Evolutionary conservation across 2,329 filamentous ascomycete genomes (phyloP), one percentile per base, ranked within the genome.

Genomic region (Ampelomyces quisqualis): DNA sequence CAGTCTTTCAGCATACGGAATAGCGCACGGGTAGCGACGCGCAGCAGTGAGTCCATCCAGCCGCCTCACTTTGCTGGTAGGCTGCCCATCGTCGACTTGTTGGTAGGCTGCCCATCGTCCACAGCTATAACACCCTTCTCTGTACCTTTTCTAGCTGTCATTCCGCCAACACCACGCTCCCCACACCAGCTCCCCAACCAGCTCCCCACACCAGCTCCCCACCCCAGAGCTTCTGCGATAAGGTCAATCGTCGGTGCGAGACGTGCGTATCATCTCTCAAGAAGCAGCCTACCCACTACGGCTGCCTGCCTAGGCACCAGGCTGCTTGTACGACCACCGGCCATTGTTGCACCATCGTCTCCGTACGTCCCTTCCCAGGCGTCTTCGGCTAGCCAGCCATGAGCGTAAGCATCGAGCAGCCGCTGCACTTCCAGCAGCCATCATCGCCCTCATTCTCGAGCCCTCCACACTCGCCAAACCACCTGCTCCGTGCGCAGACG

Each of bases 361-460:
- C 47, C 46, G 44, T n/a, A n/a, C n/a, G n/a, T n/a, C n/a, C 42
- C 27, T 37, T 37, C 38, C 39, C n/a, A n/a, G n/a, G n/a, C n/a
- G n/a, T n/a, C n/a, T 29, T 24, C 14, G 21, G 41, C 18, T 32
- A 21, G 40, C 39, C 49, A 61, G 46, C 56, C 51, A 71, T 71
- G 68, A 71, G 68, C 49, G 62, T 69, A 53, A 65, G 58, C 54
- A 55, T 68, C 33, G 67, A 70, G 46, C 60, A 64, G 33, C 62
- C 65, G 38, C 52, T 68, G 34, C 62, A 68, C 43, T 69, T 70
- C 52, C 64, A 64, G 40, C 64, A 58, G 32, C 53, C 64, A 22
- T 55, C 64, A 20, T 59, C 66, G 13, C 62, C 62, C 22, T 47
- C 62, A 33, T 66, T 67, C 44, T 56, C 60, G 28, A 60, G 53